These are phyloP conservation scores for Vicia faba DNA, from an alignment of 306 rosid genomes.

Conservation along the genomic window DNA sequence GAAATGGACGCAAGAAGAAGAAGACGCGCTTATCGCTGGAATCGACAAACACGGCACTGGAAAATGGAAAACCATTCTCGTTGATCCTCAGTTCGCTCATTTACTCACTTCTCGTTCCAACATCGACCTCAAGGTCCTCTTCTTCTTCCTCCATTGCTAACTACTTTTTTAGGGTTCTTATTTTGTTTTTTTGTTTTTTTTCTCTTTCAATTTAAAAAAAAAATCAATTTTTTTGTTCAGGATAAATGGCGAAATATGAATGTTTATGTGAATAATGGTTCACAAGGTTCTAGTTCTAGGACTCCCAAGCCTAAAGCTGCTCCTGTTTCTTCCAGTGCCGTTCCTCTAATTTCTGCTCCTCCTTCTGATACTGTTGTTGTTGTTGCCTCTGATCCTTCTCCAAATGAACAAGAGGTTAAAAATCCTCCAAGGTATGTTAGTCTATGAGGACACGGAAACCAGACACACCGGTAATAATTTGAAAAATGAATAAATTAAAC, in stretches of 20 bases:
- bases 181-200: not conserved
- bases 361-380: not conserved
- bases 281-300: not conserved
- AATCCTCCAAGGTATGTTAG: not conserved
- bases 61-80: conserved; percentile 3
- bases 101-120: conserved; percentile 19
- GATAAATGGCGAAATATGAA: conserved; percentile 27
- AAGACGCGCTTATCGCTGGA: conserved; percentile 14
- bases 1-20: conserved; percentile 20
- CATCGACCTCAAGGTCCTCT: conserved; percentile 18
- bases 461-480: too few relatives aligned
- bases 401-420: not conserved
- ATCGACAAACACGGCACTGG: conserved; percentile 4
- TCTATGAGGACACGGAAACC: too few relatives aligned
- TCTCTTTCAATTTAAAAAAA: not conserved
- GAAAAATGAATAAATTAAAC: too few relatives aligned
- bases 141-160: not conserved
- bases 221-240: not conserved
- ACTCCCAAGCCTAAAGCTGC: not conserved
- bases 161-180: not conserved
- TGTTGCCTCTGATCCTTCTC: not conserved
- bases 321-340: not conserved
- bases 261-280: not conserved
- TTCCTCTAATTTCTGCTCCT: not conserved
- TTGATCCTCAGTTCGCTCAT: conserved; percentile 7